These are phyloP conservation scores for Aureobasidium subglaciale DNA, from an alignment of 2,329 filamentous ascomycete species.

Conservation along the genomic window DNA sequence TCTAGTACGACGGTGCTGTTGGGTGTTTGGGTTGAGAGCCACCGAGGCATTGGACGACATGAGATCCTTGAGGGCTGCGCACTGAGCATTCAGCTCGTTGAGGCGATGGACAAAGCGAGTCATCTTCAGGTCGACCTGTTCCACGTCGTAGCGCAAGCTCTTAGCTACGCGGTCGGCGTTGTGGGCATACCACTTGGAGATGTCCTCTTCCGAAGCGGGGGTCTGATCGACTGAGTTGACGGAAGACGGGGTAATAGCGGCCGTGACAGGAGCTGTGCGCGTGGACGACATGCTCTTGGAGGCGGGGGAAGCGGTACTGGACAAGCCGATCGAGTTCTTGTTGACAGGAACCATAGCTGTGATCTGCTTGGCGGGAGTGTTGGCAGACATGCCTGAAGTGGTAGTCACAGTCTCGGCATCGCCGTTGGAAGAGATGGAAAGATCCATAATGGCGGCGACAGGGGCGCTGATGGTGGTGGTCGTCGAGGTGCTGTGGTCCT, in stretches of 20 bases:
- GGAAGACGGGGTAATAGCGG: not conserved
- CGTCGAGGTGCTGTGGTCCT: constrained; percentile 1
- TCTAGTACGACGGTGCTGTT: constrained; percentile 14
- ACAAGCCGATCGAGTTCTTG: not conserved
- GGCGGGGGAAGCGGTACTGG: not conserved
- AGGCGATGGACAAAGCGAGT: constrained; percentile 8
- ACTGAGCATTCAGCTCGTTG: constrained; percentile 2
- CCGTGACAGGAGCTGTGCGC: not conserved
- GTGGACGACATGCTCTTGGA: not conserved
- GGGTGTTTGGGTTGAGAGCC: constrained; percentile 4
- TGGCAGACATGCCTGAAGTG: not conserved
- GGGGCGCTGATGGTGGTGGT: constrained; percentile 1
- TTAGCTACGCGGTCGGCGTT: constrained; percentile 10
- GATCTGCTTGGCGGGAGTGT: not conserved
- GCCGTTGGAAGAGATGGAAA: not conserved
- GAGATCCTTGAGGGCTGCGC: not conserved
- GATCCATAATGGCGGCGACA: not conserved
- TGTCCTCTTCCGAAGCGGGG: not conserved
- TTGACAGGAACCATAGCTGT: not conserved
- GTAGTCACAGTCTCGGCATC: not conserved
- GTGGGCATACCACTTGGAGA: constrained; percentile 1
- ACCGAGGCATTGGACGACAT: not conserved
- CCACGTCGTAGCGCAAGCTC: constrained; percentile 10
- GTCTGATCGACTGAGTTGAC: not conserved
- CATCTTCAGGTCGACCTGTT: constrained; percentile 11